Evolutionary conservation across 2,329 filamentous ascomycete genomes (phyloP), one percentile per base, ranked within the genome.

Genomic region (Sporothrix euskadiensis): DNA sequence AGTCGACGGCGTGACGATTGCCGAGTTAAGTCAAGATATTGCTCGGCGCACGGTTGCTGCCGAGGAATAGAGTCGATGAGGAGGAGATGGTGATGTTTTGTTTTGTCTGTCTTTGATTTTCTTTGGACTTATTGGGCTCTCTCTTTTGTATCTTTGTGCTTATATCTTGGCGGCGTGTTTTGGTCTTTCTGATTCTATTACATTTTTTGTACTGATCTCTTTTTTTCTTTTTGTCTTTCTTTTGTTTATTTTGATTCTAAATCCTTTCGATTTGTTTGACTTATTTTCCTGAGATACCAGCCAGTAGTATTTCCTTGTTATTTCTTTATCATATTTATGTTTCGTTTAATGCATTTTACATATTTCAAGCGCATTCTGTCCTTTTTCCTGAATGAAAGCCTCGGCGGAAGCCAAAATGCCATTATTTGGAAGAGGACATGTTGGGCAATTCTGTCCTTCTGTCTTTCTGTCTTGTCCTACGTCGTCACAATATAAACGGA

Each of bases 1-100:
- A 7, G 66, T 78, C 7, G 77, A 78, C 5, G 75, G 75, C 9
- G 35, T 74, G 52, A 75, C 73, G 39, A 77, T 77, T 52, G 65
- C 59, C 2, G 72, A 76, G 69, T 65, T 78, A 19, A 66, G 74
- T 30, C 63, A 61, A 2, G 54, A 72, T 3, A 69, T 78, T 65
- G 76, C 73, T 8, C 71, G 52, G 8, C 72, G 71, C 1, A 47
- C 35, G 3, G 19, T 68, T 4, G 61, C 54, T 1, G 41, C 59
- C 1, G 16, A 47, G 7, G 63, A 70, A 44, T 32, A 65, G 6
- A n/a, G 35, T n/a, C 22, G 26, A 8, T 68, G 8, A n/a, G 9
- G n/a, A 26, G 10, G 49, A 16, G 5, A 10, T 7, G 22, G 6
- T 47, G 19, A 26, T 30, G n/a, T 4, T 30, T 44, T 4, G 26